phyloP scores from a whole-genome alignment of 1,139 yeast genomes.

The Yamadazyma mexicana region DNA sequence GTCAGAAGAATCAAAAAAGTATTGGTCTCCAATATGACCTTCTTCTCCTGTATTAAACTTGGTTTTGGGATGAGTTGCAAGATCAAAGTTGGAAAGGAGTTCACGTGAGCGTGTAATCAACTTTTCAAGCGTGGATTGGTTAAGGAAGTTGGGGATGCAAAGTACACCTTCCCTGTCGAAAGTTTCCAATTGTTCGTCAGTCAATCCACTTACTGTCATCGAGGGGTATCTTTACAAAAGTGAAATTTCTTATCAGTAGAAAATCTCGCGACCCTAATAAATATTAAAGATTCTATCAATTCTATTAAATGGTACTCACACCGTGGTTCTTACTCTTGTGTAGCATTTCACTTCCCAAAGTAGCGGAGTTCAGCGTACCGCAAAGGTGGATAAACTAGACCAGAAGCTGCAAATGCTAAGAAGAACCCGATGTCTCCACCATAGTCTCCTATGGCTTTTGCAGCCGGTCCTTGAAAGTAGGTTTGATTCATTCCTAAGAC shows the following conservation, averaged over 20 bases:
- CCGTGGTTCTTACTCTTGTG: no score
- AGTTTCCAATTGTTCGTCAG: constrained; percentile 41
- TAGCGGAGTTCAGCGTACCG: constrained; percentile 63
- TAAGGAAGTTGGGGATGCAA: constrained; percentile 57
- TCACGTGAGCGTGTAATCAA: constrained; percentile 45
- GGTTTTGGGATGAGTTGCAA: constrained; percentile 66
- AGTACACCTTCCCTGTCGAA: constrained; percentile 64
- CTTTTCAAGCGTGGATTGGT: constrained; percentile 34
- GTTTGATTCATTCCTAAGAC: constrained; percentile 83
- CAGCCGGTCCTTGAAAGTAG: constrained; percentile 74
- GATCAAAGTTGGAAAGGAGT: constrained; percentile 51
- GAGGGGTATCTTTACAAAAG: no score
- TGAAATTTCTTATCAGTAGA: constrained; percentile 3
- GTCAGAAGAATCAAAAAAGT: constrained; percentile 69
- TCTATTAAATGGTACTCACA: no score
- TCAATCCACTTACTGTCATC: constrained; percentile 13
- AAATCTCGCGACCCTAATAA: background rate
- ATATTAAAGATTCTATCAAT: background rate
- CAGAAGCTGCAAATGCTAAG: constrained; percentile 73
- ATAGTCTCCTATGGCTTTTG: constrained; percentile 49
- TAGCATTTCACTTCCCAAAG: constrained; percentile 48
- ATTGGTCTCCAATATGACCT: constrained; percentile 71
- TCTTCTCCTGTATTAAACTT: constrained; percentile 67
- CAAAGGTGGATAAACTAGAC: constrained; percentile 58
- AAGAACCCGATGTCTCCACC: constrained; percentile 87